Conservation (phyloP, 768 basidiomycete genomes). For the Pleurotus ostreatus region DNA sequence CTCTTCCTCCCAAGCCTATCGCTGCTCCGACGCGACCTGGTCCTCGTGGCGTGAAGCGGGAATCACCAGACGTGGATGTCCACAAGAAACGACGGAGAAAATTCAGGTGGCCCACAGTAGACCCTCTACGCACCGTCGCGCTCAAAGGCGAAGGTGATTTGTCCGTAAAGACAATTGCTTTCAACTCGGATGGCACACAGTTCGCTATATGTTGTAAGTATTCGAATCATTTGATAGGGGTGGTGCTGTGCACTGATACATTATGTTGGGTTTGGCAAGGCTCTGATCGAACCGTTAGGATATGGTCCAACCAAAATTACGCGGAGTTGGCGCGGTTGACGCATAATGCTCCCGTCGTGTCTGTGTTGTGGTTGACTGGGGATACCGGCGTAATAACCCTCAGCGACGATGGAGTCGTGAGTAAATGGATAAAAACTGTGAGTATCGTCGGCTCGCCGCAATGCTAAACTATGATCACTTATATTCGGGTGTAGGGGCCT, state of each 20-base stretch:
- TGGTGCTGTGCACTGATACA: neutral
- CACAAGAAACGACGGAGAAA: constrained; percentile 25
- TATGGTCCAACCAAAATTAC: constrained; percentile 49
- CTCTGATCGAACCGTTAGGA: constrained; percentile 55
- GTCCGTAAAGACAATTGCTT: constrained; percentile 42
- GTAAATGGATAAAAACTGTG: constrained; percentile 57
- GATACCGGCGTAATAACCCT: constrained; percentile 56
- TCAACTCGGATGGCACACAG: constrained; percentile 49
- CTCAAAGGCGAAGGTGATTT: constrained; percentile 45
- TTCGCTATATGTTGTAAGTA: constrained; percentile 58
- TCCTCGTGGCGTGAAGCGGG: constrained; percentile 33
- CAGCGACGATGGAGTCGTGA: constrained; percentile 51
- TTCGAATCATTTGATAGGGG: neutral
- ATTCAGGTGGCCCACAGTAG: constrained; percentile 46
- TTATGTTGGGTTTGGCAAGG: constrained; percentile 28
- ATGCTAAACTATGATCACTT: neutral
- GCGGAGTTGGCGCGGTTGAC: constrained; percentile 54
- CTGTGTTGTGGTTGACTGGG: constrained; percentile 56
- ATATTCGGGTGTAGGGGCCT: constrained; percentile 28
- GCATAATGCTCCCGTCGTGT: constrained; percentile 45
- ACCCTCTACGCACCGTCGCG: constrained; percentile 28
- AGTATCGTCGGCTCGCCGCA: constrained; percentile 17
- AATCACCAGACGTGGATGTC: constrained; percentile 6
- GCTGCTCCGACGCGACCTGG: constrained; percentile 9
- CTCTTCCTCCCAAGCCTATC: constrained; percentile 28